Base-by-base conservation (phyloP, 1,284 basidiomycete species). In the Papiliotrema nemorosa region DNA sequence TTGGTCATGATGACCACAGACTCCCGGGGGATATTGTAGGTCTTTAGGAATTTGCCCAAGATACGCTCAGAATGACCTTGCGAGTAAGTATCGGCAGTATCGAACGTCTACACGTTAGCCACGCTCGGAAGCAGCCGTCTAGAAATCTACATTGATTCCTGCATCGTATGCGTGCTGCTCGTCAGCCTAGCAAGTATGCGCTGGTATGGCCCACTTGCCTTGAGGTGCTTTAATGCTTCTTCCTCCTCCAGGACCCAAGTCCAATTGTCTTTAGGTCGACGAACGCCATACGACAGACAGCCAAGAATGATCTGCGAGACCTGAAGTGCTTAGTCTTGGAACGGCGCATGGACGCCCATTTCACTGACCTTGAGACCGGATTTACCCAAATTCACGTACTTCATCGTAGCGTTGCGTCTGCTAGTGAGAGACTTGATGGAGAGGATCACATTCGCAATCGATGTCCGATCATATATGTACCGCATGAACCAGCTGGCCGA, bases 1-100 rank as follows among this genome's bases (percentile, higher is more conserved):
- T 90, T 89, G 31, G 86, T 88, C 77, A 89, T 78, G 27, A 89
- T 80, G 14, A 89, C 86, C 22, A 89, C 82, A 59, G 85, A 83
- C 21, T 84, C 83, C 9, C 88, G 81, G 16, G 85, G 85, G 16
- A 90, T 77, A 25, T 84, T 73, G 54, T 82, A 78, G 57, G 84
- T 63, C 62, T 85, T 86, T 73, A 92, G 85, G 1, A 86, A 88
- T 58, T 85, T 85, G 5, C 89, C 88, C 33, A 90, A 78, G 54
- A 88, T 81, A 24, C 80, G 66, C 69, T 91, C 61, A 37, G 54
- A 79, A 49, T 78, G 76, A 6, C 80, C 80, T 46, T 80, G 78
- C 4, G 78, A 80, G 53, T 82, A 82, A 16, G 79, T 66, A 59
- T 84, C 82, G 22, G 83, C 82, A 0, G 84, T 86, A 58, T 86